These are phyloP conservation scores for Mitragyna speciosa DNA, from an alignment of 257 asterid genomes.

Conservation along the genomic window DNA sequence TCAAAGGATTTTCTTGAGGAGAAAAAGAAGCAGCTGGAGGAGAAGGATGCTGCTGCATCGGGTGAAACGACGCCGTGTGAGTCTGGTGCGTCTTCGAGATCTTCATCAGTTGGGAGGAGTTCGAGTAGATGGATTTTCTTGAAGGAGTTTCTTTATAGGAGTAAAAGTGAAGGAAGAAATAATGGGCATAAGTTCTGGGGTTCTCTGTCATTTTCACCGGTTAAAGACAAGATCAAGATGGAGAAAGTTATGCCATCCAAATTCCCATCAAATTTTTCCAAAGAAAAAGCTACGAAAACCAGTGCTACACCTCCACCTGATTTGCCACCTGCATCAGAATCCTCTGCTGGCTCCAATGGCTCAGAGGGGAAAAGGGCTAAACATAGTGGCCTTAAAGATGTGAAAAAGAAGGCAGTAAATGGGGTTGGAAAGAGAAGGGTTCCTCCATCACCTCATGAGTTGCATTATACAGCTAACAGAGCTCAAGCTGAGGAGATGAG, in stretches of 20 bases:
- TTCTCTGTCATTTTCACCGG: slow-evolving; percentile 58
- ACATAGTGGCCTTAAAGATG: slow-evolving; percentile 24
- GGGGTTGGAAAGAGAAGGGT: slow-evolving; percentile 51
- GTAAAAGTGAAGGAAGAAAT: slow-evolving; percentile 87
- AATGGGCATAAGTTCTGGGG: slow-evolving; percentile 68
- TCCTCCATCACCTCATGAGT: slow-evolving; percentile 76
- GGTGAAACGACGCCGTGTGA: slow-evolving; percentile 47
- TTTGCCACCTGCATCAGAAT: neutral
- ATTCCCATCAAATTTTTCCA: slow-evolving; percentile 16
- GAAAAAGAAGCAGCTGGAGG: slow-evolving; percentile 14
- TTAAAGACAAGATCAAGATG: slow-evolving; percentile 54
- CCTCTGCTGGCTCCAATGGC: neutral
- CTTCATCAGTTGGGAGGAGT: slow-evolving; percentile 79
- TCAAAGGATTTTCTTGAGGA: neutral
- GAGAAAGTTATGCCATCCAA: slow-evolving; percentile 25
- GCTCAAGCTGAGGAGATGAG: slow-evolving; percentile 99
- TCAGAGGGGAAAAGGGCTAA: slow-evolving; percentile 12
- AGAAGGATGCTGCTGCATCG: slow-evolving; percentile 10
- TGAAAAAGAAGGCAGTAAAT: slow-evolving; percentile 38
- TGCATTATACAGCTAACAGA: slow-evolving; percentile 79
- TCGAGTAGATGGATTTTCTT: slow-evolving; percentile 75
- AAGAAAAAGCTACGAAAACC: neutral
- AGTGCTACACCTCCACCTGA: neutral
- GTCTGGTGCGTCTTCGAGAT: slow-evolving; percentile 55
- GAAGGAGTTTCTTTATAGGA: slow-evolving; percentile 77